Percentiles rank a stretch among this genome's conserved stretches.
phyloP scores from a whole-genome alignment of 2,329 filamentous ascomycete genomes.

The Monosporascus sp. region DNA sequence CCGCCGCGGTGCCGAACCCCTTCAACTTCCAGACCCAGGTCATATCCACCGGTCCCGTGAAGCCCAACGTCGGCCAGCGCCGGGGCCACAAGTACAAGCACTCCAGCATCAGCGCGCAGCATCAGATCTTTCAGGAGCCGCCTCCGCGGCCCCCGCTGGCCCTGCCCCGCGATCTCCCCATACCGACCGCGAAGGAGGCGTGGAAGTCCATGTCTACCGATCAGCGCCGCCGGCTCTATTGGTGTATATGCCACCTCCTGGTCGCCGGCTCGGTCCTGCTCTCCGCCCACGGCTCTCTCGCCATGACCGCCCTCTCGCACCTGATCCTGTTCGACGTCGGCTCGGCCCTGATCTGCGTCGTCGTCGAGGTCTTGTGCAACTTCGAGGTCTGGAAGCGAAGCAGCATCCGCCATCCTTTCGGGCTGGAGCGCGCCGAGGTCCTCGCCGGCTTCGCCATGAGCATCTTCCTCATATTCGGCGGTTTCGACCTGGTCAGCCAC shows the following conservation, averaged over 20 bases:
- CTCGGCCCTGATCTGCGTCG: slow-evolving; percentile 84
- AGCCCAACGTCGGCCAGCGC: slow-evolving; percentile 83
- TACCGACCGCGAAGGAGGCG: slow-evolving; percentile 84
- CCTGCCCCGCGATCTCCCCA: slow-evolving; percentile 84
- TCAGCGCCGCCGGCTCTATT: slow-evolving; percentile 76
- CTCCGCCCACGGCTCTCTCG: slow-evolving; percentile 77
- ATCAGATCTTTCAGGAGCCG: slow-evolving; percentile 95
- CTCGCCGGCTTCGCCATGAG: slow-evolving; percentile 94
- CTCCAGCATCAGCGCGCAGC: slow-evolving; percentile 79
- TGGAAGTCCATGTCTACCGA: slow-evolving; percentile 85
- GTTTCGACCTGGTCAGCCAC: slow-evolving; percentile 90
- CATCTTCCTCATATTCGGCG: slow-evolving; percentile 94
- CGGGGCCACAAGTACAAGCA: slow-evolving; percentile 98
- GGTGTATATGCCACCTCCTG: slow-evolving; percentile 83
- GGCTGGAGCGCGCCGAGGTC: slow-evolving; percentile 86
- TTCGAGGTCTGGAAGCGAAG: slow-evolving; percentile 97
- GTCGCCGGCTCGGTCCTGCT: slow-evolving; percentile 83
- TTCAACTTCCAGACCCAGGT: slow-evolving; percentile 93
- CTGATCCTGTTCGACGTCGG: slow-evolving; percentile 93
- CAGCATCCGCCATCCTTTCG: slow-evolving; percentile 90
- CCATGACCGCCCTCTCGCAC: slow-evolving; percentile 87
- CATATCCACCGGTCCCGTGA: slow-evolving; percentile 69
- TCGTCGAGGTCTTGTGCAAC: slow-evolving; percentile 88
- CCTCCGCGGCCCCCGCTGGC: slow-evolving; percentile 79
- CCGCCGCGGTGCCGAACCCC: slow-evolving; percentile 50